Evolutionary conservation across 495 filamentous ascomycete genomes (phyloP), one percentile per base, ranked within the genome.

Genomic region (Penicillium ochrochloron): DNA sequence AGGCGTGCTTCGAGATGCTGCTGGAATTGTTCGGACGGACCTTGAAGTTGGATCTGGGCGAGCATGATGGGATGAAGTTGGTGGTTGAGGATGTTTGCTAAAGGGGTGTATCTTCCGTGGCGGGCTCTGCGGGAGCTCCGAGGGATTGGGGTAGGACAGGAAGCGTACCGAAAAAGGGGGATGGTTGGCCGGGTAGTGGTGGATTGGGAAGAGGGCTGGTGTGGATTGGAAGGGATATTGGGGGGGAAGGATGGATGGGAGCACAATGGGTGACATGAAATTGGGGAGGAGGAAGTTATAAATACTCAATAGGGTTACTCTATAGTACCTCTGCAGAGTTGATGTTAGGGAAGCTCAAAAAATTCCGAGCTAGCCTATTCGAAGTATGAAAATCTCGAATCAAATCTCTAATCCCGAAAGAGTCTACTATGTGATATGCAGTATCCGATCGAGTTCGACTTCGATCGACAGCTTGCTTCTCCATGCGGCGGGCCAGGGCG

Each of bases 1-100:
- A 92, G 73, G 84, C 91, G n/a, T 97, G 94, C 77, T 97, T 96
- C 71, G 90, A 94, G 83, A 91, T 97, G 74, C 74, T 98, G 64
- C 76, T 93, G 23, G 94, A 98, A 79, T 70, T 96, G 58, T 97
- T 97, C 78, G 87, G 85, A 7, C 80, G 94, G 34, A 89, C 85
- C 2, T 74, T 98, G 74, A 91, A 89, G 78, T 78, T 88, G 23
- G 92, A 96, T 65, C 71, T 97, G 63, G 94, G 94, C 17, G 76
- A 77, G 44, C 78, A 80, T 69, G 77, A 82, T 69, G 82, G 77
- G 1, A 78, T 71, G 57, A 73, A 79, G 33, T 61, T 82, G 68
- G 73, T 82, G 69, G 77, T 87, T 69, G 86, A 88, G 73, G 81
- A 88, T 75, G 79, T 87, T 21, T 88, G 86, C 65, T 88, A 77